These are phyloP conservation scores for Goffeauzyma gilvescens DNA, from an alignment of 768 basidiomycete species.

Conservation along the genomic window DNA sequence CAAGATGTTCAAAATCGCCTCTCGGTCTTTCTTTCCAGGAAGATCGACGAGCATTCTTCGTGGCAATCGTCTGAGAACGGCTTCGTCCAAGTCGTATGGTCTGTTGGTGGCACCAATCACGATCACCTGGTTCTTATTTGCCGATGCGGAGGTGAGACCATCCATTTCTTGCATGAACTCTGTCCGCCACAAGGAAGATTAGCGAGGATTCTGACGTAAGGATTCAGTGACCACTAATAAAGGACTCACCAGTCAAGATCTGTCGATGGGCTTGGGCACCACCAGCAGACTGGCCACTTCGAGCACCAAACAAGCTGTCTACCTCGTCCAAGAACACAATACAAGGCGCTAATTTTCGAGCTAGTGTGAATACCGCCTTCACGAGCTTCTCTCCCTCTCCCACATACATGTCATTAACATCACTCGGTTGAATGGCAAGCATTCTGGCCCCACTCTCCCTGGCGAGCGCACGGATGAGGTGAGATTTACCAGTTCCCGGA, in stretches of 20 bases:
- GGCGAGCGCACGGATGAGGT: constrained; percentile 73
- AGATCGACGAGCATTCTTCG: constrained; percentile 72
- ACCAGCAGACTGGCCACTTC: constrained; percentile 49
- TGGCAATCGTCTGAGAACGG: constrained; percentile 70
- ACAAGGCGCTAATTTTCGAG: constrained; percentile 67
- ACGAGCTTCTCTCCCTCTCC: constrained; percentile 38
- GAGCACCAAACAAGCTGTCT: constrained; percentile 76
- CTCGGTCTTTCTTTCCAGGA: constrained; percentile 64
- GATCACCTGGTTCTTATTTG: constrained; percentile 57
- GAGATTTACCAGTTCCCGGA: constrained; percentile 66
- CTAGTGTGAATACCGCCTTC: constrained; percentile 68
- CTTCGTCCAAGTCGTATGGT: constrained; percentile 40
- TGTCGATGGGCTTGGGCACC: constrained; percentile 68
- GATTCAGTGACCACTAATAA: constrained; percentile 60
- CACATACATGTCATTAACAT: constrained; percentile 69
- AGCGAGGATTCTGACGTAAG: constrained; percentile 40
- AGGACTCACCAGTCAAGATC: constrained; percentile 34
- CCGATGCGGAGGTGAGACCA: constrained; percentile 45
- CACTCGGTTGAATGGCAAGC: constrained; percentile 69
- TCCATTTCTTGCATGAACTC: constrained; percentile 59
- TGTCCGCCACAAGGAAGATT: background rate
- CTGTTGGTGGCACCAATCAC: constrained; percentile 89
- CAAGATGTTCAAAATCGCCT: constrained; percentile 73
- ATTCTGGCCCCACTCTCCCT: constrained; percentile 86
- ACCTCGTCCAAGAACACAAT: constrained; percentile 91